Evolutionary conservation across 2,329 filamentous ascomycete genomes (phyloP).

Genomic region (Dissoconium aciculare): DNA sequence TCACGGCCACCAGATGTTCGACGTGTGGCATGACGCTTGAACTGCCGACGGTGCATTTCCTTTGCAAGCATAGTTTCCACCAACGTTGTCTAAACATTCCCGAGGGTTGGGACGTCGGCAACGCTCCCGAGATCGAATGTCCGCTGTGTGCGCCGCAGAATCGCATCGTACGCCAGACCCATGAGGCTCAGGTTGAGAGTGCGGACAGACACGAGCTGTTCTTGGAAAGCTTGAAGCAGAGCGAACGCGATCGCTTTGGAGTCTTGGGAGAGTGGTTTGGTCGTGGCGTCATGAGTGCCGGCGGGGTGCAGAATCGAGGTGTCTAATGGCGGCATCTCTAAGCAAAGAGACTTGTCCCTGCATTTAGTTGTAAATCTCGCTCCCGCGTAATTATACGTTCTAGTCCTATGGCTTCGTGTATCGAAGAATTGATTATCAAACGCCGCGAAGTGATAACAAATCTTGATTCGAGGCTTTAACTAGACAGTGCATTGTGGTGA

Average conservation of each 20-base stretch:
- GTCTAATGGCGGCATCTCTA: too few relatives aligned
- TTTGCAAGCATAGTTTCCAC: slow-evolving; percentile 96
- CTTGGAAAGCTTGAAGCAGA: slow-evolving; percentile 57
- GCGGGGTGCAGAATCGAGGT: too few relatives aligned
- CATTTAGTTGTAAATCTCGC: too few relatives aligned
- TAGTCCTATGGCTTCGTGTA: too few relatives aligned
- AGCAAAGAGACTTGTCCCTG: too few relatives aligned
- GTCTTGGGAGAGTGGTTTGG: slow-evolving; percentile 93
- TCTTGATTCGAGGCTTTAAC: too few relatives aligned
- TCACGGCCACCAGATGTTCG: slow-evolving; percentile 78
- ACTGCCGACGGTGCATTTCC: slow-evolving; percentile 81
- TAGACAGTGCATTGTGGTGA: too few relatives aligned
- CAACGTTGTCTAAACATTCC: slow-evolving; percentile 63
- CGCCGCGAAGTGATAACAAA: too few relatives aligned
- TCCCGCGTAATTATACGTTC: too few relatives aligned
- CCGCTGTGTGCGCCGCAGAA: slow-evolving; percentile 74
- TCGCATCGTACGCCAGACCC: slow-evolving; percentile 74
- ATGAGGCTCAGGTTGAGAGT: slow-evolving; percentile 71
- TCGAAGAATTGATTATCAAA: too few relatives aligned
- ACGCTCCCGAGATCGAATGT: slow-evolving; percentile 59
- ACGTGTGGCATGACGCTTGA: slow-evolving; percentile 67
- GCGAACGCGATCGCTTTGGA: slow-evolving; percentile 58
- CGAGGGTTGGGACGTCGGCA: slow-evolving; percentile 24
- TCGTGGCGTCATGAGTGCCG: slow-evolving; percentile 65
- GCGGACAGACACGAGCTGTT: slow-evolving; percentile 83